Base-by-base conservation (phyloP, 1,284 basidiomycete genomes). In the Trametes versicolor region DNA sequence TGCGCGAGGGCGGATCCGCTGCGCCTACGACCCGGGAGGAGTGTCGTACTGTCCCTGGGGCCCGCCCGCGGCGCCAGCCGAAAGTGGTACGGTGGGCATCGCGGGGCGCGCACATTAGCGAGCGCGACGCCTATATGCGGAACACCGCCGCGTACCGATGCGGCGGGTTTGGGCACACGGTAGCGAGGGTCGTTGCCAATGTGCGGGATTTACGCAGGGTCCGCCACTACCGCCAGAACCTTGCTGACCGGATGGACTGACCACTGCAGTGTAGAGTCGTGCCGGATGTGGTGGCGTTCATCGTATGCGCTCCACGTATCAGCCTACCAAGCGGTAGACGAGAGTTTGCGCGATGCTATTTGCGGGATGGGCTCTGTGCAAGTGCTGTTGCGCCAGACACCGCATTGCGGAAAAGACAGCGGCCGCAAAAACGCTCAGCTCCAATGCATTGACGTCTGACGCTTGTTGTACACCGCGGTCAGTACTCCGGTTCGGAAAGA, bases 81-180 rank as follows among this genome's bases (percentile, higher is more conserved):
- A 34, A 52, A 59, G 27, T 59, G 37, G 58, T 59, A 59, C 58
- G 57, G 49, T 36, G 27, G 5, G 12, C 25, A 15, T 10, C 19
- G 19, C 19, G 19, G 41, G 41, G 29, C 34, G 47, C 23, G 48
- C 23, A 29, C 23, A 3, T 29, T 23, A 48, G 13, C 21, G 29
- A 36, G 55, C 27, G 43, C 17, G n/a, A 23, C 41, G 27, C 10
- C 43, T 19, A 41, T 39, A 23, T 37, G 6, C 10, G 50, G 32
- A 9, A 21, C 15, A 52, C n/a, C 23, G 47, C 23, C 47, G 47
- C 47, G 6, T 23, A 21, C 50, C 15, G 7, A 10, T 21, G 45
- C 45, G 10, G 45, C 21, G 21, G 5, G 23, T 21, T 25, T 48
- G 21, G 25, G 23, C 45, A 21, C 45, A 21, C 45, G 10, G 23